A percentile compares a stretch with the other conserved stretches of the same genome.
Conservation (phyloP, 2,329 filamentous ascomycete species). For the Colletotrichum sp. region DNA sequence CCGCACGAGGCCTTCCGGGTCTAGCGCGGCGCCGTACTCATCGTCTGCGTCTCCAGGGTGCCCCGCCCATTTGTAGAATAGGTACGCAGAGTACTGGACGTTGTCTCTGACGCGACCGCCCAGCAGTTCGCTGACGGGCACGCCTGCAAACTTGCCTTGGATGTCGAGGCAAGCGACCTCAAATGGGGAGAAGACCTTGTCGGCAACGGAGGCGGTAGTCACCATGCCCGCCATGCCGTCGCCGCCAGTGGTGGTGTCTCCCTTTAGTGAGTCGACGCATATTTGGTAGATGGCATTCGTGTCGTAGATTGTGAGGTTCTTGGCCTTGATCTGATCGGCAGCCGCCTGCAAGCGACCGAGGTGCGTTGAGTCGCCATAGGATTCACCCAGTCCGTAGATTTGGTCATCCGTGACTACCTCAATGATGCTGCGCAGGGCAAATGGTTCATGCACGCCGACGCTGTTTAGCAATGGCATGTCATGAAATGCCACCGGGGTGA, state of each 20-base stretch:
- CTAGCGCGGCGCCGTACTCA: conserved; percentile 42
- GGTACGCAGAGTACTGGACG: conserved; percentile 47
- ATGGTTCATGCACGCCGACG: conserved; percentile 48
- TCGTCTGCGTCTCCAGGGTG: conserved; percentile 43
- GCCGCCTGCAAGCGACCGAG: conserved; percentile 35
- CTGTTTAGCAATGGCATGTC: conserved; percentile 49
- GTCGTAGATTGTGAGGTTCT: conserved; percentile 47
- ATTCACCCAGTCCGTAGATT: conserved; percentile 42
- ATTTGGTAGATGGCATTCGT: conserved; percentile 85
- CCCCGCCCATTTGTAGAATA: conserved; percentile 48
- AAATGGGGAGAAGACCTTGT: conserved; percentile 47
- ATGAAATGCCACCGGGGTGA: conserved; percentile 48
- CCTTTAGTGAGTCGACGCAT: conserved; percentile 73
- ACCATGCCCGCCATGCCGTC: conserved; percentile 64
- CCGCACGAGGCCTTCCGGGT: conserved; percentile 35
- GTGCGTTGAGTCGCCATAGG: conserved; percentile 44
- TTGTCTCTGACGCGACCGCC: conserved; percentile 42
- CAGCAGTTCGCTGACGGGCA: conserved; percentile 43
- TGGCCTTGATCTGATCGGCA: conserved; percentile 30
- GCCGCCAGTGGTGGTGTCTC: conserved; percentile 49
- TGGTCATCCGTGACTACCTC: conserved; percentile 37
- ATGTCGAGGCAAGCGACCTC: conserved; percentile 47
- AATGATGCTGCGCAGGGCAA: conserved; percentile 45
- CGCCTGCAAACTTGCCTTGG: conserved; percentile 42
- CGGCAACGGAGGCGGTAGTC: conserved; percentile 42